phyloP scores from a whole-genome alignment of 176 grass and related monocot species.

The Carex littledalei region DNA sequence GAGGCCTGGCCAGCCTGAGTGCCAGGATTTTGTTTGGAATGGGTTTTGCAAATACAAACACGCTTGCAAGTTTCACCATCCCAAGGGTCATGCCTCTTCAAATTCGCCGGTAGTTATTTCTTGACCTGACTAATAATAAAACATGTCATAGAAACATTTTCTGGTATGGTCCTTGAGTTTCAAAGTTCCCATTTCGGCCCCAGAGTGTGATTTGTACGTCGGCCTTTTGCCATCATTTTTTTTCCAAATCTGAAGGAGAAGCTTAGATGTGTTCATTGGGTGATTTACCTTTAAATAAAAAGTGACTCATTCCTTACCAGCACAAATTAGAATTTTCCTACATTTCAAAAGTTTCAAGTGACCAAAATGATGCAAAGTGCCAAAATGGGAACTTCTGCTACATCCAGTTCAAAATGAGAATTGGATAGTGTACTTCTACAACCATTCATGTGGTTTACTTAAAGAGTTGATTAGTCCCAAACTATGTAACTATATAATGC shows the following conservation, averaged over 20 bases:
- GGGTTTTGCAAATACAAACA: slow-evolving; percentile 76
- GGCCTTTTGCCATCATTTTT: background rate
- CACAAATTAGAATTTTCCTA: background rate
- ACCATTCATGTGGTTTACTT: background rate
- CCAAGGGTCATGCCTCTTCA: slow-evolving; percentile 29
- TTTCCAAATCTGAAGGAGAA: background rate
- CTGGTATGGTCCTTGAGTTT: background rate
- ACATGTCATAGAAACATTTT: background rate
- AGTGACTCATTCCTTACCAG: background rate
- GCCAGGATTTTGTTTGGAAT: slow-evolving; percentile 70
- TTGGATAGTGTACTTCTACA: background rate
- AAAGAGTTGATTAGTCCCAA: background rate
- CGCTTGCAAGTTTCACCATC: slow-evolving; percentile 81
- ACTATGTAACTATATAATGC: background rate
- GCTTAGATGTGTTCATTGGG: background rate
- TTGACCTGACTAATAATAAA: background rate
- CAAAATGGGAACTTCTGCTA: background rate
- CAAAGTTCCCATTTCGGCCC: background rate
- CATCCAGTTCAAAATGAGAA: background rate
- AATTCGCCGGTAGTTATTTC: slow-evolving; percentile 45
- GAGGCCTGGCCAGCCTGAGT: slow-evolving; percentile 79
- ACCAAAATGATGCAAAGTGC: background rate
- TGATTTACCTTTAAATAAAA: background rate
- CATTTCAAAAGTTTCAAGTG: background rate
- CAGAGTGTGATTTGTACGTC: background rate